Base-by-base conservation (phyloP, 495 filamentous ascomycete genomes). In the Podospora pseudocomata region DNA sequence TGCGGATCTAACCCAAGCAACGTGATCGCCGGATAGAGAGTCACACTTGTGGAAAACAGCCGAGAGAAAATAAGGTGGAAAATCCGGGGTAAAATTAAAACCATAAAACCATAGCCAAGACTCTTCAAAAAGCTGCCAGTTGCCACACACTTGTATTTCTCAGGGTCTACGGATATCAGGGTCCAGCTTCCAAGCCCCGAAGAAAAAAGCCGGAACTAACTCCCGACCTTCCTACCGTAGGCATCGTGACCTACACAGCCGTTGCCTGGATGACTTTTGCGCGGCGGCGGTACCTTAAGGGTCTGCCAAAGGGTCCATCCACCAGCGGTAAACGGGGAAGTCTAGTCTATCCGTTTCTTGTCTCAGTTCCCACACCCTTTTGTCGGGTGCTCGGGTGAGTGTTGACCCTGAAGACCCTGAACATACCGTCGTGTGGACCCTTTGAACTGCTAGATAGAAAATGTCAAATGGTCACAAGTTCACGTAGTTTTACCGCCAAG, bases 21-120 rank as follows among this genome's bases (percentile, higher is more conserved):
- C 39, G 39, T 49, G 39, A 49, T 49, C 39, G 39, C 7, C 39
- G 13, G 15, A 49, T 3, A 49, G 39, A 58, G 16, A 58, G 19
- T 26, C 55, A 26, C 30, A 32, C 30, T 32, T 32, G 7, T 32
- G 7, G 4, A 32, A 32, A 32, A 32, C 30, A 32, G 30, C 30
- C 30, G 30, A 32, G 30, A 58, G 13, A 58, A 19, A 58, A 58
- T 26, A 26, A 19, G 23, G 11, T 58, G 55, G 55, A 58, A 58
- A 58, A 58, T 58, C 55, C 55, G 55, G 55, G 55, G 55, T 58
- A 58, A 58, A 20, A 26, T 49, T 11, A 49, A 18, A 58, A 58
- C 55, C n/a, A 26, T 19, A 26, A 56, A 56, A 58, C n/a, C n/a
- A 26, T 19, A 58, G 39, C 39, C 39, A 49, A 49, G 39, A 49